These are phyloP conservation scores for Ceratobasidium sp. DNA, from an alignment of 1,284 basidiomycete species.

Conservation along the genomic window DNA sequence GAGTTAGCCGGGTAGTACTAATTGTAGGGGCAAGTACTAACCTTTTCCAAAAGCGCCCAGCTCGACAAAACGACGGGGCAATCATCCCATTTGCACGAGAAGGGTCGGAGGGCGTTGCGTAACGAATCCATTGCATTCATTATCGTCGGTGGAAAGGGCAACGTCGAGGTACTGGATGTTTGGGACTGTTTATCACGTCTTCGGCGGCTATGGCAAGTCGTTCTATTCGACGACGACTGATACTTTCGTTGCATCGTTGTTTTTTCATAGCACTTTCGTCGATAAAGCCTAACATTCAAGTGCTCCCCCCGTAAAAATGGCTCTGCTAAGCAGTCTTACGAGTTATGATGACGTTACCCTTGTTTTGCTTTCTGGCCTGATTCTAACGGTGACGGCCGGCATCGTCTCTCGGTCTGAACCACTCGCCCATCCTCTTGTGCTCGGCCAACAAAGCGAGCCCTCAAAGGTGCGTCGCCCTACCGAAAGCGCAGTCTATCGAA, in stretches of 20 bases:
- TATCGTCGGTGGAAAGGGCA: not conserved
- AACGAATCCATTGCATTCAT: not conserved
- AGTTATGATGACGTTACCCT: conserved; percentile 41
- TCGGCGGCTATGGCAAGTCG: conserved; percentile 24
- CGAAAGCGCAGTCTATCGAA: conserved; percentile 83
- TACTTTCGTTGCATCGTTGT: too few relatives aligned
- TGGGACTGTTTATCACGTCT: not conserved
- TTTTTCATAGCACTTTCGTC: not conserved
- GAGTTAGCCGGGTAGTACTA: not conserved
- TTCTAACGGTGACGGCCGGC: conserved; percentile 41
- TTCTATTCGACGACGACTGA: not conserved
- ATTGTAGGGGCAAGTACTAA: not conserved
- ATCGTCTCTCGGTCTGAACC: conserved; percentile 56
- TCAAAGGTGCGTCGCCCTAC: conserved; percentile 78
- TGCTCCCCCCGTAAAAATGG: conserved; percentile 12
- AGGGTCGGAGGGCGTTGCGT: conserved; percentile 24
- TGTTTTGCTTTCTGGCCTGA: conserved; percentile 39
- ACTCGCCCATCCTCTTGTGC: conserved; percentile 83
- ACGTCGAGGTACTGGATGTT: not conserved
- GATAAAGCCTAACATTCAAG: not conserved
- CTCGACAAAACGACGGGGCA: conserved; percentile 18
- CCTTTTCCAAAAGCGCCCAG: conserved; percentile 22
- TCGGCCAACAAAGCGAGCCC: conserved; percentile 84
- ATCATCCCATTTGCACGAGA: conserved; percentile 14
- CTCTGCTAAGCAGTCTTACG: conserved; percentile 33